Base-by-base conservation (phyloP, 1,139 yeast genomes). In the Eremothecium coryli region DNA sequence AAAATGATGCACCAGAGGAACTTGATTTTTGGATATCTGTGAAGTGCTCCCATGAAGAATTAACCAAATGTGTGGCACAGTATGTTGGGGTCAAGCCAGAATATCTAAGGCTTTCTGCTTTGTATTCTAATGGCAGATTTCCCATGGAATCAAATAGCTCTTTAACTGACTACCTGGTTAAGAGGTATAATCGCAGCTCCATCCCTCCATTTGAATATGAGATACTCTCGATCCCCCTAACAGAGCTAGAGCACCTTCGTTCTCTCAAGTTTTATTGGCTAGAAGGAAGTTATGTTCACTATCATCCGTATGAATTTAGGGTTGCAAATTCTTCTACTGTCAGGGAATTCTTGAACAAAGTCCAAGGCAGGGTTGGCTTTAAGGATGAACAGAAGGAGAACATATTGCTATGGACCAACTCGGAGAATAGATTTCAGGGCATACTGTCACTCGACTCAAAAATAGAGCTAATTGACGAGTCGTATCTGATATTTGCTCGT, bases 211-310 rank as follows among this genome's bases (percentile, higher is more conserved):
- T 79, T 46, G 82, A 76, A 46, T 90, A 82, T 54, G 95, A 88
- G 50, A 61, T 81, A 1, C 67, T 93, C 48, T 79, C 75, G 28
- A 76, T 86, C 32, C 75, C 88, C 5, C 62, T 90, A 40, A 69
- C 65, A 24, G 93, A 86, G 42, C 71, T 80, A 48, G 98, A 93
- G 56, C 75, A 71, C 44, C 72, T 85, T 74, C 73, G 74, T 41
- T 60, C 73, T 6, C 61, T 88, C 25, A 73, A 70, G 39, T 64
- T 81, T 18, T 66, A 66, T 40, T 81, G 88, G 86, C 58, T 80
- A 18, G 70, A 71, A 2, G 68, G 68, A 35, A 72, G 73, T 14
- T 69, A 79, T 29, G 65, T 76, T 37, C 79, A 76, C 45, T 82
- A 70, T 46, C 88, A 79, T 42, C 67, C 69, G 30, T 72, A 70